These are phyloP conservation scores for Xylariaceae sp. DNA, from an alignment of 2,329 filamentous ascomycete genomes.

Conservation along the genomic window DNA sequence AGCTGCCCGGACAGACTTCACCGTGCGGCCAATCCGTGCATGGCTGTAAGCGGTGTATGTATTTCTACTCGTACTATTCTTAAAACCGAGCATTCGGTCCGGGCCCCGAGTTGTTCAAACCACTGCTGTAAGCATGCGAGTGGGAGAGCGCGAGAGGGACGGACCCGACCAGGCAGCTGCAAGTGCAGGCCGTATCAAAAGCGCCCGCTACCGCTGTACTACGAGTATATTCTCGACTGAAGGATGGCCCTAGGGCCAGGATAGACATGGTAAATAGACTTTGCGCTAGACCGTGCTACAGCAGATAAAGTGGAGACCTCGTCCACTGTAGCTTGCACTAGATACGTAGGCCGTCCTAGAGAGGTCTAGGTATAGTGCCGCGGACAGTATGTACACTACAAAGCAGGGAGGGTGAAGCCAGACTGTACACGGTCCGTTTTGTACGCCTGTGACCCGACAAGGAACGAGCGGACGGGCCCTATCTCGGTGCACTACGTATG, in stretches of 20 bases:
- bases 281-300: conserved; percentile 21
- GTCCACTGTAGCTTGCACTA: background rate
- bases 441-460: background rate
- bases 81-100: background rate
- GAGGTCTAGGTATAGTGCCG: background rate
- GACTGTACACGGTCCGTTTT: background rate
- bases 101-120: background rate
- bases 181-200: background rate
- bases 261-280: conserved; percentile 24
- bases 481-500: background rate
- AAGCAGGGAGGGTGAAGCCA: background rate
- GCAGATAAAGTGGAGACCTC: background rate
- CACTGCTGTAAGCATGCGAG: too few relatives aligned
- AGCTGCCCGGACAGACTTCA: too few relatives aligned
- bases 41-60: conserved; percentile 4
- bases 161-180: background rate
- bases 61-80: background rate
- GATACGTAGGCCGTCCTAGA: background rate
- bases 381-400: background rate
- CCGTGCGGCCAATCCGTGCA: background rate
- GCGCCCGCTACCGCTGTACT: background rate
- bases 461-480: background rate
- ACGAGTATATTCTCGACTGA: background rate
- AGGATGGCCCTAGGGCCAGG: conserved; percentile 15
- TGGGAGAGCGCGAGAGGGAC: too few relatives aligned